A percentile compares a stretch with the other conserved stretches of the same genome.
These are phyloP conservation scores for Claviceps purpurea DNA, from an alignment of 2,329 filamentous ascomycete genomes.

Conservation along the genomic window DNA sequence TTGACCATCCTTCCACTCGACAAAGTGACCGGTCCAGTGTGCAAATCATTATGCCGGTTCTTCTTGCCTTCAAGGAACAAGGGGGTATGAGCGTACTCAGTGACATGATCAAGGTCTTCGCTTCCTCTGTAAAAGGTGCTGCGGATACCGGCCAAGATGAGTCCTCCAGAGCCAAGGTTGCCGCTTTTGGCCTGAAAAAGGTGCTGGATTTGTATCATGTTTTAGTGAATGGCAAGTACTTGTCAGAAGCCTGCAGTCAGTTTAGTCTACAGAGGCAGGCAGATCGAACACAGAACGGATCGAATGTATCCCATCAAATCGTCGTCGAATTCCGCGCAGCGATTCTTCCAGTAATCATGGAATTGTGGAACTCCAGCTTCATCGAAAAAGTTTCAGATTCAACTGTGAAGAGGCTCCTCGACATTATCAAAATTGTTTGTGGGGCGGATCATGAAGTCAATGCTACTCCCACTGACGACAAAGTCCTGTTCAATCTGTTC, in stretches of 20 bases:
- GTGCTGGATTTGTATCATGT: slow-evolving; percentile 72
- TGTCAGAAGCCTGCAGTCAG: slow-evolving; percentile 61
- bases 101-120: slow-evolving; percentile 55
- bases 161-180: slow-evolving; percentile 32
- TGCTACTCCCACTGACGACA: slow-evolving; percentile 47
- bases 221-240: slow-evolving; percentile 62
- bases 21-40: slow-evolving; percentile 34
- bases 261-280: slow-evolving; percentile 29
- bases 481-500: slow-evolving; percentile 25
- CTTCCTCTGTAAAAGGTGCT: slow-evolving; percentile 16
- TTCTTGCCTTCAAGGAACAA: slow-evolving; percentile 75
- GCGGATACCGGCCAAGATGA: slow-evolving; percentile 32
- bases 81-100: slow-evolving; percentile 65
- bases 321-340: slow-evolving; percentile 74
- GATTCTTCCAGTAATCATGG: slow-evolving; percentile 60
- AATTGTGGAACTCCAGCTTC: slow-evolving; percentile 75
- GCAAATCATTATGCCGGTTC: slow-evolving; percentile 58
- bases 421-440: slow-evolving; percentile 68
- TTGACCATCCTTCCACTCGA: slow-evolving; percentile 45
- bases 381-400: slow-evolving; percentile 68
- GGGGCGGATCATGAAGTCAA: slow-evolving; percentile 62
- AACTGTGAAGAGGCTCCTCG: slow-evolving; percentile 66
- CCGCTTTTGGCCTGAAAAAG: slow-evolving; percentile 55
- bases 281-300: slow-evolving; percentile 27
- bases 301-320: slow-evolving; percentile 52